Evolutionary conservation across 192 early-diverging fungal genomes (phyloP).

Genomic region (Linnemannia elongata): DNA sequence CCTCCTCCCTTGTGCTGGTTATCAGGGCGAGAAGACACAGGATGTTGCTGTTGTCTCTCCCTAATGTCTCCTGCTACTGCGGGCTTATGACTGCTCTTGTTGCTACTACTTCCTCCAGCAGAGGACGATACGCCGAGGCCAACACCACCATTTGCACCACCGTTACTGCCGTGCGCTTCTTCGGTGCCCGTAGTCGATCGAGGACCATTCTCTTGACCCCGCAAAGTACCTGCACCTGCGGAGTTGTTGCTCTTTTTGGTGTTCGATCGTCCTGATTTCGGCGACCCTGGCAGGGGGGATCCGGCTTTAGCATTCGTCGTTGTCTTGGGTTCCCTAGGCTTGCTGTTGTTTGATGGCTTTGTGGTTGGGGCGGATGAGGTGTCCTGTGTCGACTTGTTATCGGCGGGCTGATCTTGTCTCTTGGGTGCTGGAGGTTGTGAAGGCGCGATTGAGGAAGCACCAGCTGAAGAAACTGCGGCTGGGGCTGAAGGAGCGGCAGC

Average conservation of each 20-base stretch:
- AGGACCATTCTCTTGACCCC: not conserved
- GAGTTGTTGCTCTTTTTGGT: not conserved
- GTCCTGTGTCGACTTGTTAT: not conserved
- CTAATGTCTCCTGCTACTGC: not conserved
- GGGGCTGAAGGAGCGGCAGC: not conserved
- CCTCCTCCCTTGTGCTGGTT: not conserved
- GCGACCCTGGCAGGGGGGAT: not conserved
- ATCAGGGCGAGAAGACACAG: not conserved
- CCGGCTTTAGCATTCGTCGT: not conserved
- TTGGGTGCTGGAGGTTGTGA: not conserved
- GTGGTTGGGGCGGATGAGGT: not conserved
- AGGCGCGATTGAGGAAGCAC: not conserved
- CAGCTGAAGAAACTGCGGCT: not conserved
- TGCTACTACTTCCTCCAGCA: not conserved
- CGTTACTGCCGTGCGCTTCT: not conserved
- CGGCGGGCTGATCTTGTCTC: not conserved
- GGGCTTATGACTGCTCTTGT: not conserved
- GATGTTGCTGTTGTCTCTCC: not conserved
- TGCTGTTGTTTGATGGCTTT: not conserved
- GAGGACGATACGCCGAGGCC: not conserved
- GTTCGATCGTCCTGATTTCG: not conserved
- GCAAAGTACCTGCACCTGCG: not conserved
- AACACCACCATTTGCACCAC: not conserved
- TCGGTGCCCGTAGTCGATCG: not conserved
- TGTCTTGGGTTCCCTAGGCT: not conserved